Percentiles rank a stretch among this genome's conserved stretches.
Conservation (phyloP, 2,329 filamentous ascomycete species). For the Apiospora saccharicola region DNA sequence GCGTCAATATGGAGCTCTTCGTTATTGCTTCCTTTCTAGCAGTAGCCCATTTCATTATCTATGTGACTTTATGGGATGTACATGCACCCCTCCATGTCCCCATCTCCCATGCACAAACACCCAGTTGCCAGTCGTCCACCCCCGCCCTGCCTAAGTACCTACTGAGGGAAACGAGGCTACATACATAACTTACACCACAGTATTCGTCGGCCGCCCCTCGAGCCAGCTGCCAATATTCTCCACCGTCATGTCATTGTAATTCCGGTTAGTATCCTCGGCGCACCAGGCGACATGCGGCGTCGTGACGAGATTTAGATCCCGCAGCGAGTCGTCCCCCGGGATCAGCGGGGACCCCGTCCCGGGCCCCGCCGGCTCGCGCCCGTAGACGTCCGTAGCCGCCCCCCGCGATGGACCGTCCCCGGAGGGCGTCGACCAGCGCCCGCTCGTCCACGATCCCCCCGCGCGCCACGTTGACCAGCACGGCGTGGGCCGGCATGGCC, state of each 20-base stretch:
- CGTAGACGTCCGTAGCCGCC: slow-evolving; percentile 40
- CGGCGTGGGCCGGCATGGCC: slow-evolving; percentile 34
- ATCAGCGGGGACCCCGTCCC: slow-evolving; percentile 35
- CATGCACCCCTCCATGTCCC: too few relatives aligned
- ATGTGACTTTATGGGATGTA: too few relatives aligned
- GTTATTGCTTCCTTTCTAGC: background rate
- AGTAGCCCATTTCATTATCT: too few relatives aligned
- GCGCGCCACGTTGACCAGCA: slow-evolving; percentile 43
- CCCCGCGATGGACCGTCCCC: slow-evolving; percentile 39
- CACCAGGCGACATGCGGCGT: slow-evolving; percentile 44
- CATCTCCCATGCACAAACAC: background rate
- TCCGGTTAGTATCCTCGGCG: slow-evolving; percentile 37
- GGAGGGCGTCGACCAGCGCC: slow-evolving; percentile 38
- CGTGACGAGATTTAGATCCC: slow-evolving; percentile 39
- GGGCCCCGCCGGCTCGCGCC: slow-evolving; percentile 38
- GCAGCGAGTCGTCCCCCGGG: slow-evolving; percentile 27
- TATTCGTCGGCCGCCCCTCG: slow-evolving; percentile 1
- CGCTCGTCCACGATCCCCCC: slow-evolving; percentile 43
- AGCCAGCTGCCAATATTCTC: slow-evolving; percentile 16
- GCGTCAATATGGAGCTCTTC: background rate
- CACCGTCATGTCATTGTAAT: slow-evolving; percentile 21
- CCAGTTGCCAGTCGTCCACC: background rate
- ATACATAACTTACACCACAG: too few relatives aligned
- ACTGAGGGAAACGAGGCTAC: too few relatives aligned
- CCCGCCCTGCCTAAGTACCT: background rate